Evolutionary conservation across 331 rosid species (phyloP).

Genomic region (Pyrus hybrid): DNA sequence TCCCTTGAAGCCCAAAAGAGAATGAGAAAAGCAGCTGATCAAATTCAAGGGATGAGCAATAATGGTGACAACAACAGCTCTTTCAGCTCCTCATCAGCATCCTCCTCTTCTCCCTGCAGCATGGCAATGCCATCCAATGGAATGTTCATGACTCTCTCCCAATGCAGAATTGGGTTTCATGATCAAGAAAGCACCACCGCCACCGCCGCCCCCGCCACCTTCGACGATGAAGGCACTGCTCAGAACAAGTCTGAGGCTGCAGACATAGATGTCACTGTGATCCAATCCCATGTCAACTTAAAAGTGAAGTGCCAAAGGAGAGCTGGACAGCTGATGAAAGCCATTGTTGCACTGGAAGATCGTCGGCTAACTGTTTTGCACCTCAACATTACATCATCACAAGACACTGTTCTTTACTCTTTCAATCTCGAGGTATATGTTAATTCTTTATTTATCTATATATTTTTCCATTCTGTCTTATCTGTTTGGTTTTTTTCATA

Average conservation of each 20-base stretch:
- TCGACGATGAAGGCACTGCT: slow-evolving; percentile 44
- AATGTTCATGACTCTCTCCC: slow-evolving; percentile 23
- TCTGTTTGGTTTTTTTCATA: neutral
- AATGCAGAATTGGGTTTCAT: slow-evolving; percentile 26
- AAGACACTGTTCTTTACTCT: slow-evolving; percentile 57
- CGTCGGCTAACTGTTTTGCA: slow-evolving; percentile 71
- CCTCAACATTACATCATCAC: slow-evolving; percentile 75
- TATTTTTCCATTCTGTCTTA: neutral
- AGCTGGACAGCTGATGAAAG: slow-evolving; percentile 55
- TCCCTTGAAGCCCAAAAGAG: slow-evolving; percentile 69
- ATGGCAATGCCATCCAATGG: slow-evolving; percentile 23
- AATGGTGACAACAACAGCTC: neutral
- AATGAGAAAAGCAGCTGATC: slow-evolving; percentile 28
- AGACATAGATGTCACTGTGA: slow-evolving; percentile 63
- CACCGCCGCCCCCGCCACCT: neutral
- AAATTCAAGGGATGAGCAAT: slow-evolving; percentile 8
- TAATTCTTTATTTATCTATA: slow-evolving; percentile 9
- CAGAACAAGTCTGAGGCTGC: slow-evolving; percentile 65
- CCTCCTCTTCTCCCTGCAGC: slow-evolving; percentile 2
- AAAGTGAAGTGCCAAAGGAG: slow-evolving; percentile 58
- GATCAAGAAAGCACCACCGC: slow-evolving; percentile 16
- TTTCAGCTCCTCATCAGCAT: slow-evolving; percentile 13
- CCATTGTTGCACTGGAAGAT: slow-evolving; percentile 72
- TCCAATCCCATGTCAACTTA: slow-evolving; percentile 90
- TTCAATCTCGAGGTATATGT: slow-evolving; percentile 82